These are phyloP conservation scores for Exophiala oligosperma DNA, from an alignment of 2,329 filamentous ascomycete genomes.

Conservation along the genomic window DNA sequence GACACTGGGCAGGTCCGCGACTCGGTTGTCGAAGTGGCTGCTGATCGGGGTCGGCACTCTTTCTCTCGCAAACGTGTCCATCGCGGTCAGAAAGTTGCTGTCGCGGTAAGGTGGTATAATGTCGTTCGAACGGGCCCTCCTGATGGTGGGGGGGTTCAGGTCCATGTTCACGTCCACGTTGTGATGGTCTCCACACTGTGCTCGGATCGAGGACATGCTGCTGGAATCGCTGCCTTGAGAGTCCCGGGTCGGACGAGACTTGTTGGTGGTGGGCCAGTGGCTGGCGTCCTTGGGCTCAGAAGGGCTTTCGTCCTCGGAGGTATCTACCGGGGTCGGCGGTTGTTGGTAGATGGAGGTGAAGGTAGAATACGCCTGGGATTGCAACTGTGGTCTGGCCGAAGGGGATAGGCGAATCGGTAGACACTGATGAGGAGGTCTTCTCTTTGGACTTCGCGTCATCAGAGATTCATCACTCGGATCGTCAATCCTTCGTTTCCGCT, in stretches of 20 bases:
- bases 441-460: conserved; percentile 14
- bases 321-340: conserved; percentile 28
- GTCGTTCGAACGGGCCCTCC: conserved; percentile 29
- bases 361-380: conserved; percentile 17
- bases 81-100: conserved; percentile 12
- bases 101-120: conserved; percentile 24
- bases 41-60: conserved; percentile 28
- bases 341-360: conserved; percentile 26
- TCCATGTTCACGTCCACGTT: conserved; percentile 18
- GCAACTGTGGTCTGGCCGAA: conserved; percentile 12
- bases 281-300: conserved; percentile 7
- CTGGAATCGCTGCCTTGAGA: conserved; percentile 11
- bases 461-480: conserved; percentile 5
- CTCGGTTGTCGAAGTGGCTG: conserved; percentile 25
- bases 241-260: neutral
- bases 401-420: conserved; percentile 25
- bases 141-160: conserved; percentile 8
- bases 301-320: conserved; percentile 26
- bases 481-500: conserved; percentile 18
- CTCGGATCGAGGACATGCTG: conserved; percentile 15
- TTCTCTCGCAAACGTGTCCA: conserved; percentile 19
- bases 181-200: conserved; percentile 2
- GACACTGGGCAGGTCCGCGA: conserved; percentile 17
- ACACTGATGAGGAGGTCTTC: conserved; percentile 16
- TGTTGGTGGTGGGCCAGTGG: conserved; percentile 8